Evolutionary conservation across 2,329 filamentous ascomycete genomes (phyloP).

Genomic region (Aureobasidium namibiae): DNA sequence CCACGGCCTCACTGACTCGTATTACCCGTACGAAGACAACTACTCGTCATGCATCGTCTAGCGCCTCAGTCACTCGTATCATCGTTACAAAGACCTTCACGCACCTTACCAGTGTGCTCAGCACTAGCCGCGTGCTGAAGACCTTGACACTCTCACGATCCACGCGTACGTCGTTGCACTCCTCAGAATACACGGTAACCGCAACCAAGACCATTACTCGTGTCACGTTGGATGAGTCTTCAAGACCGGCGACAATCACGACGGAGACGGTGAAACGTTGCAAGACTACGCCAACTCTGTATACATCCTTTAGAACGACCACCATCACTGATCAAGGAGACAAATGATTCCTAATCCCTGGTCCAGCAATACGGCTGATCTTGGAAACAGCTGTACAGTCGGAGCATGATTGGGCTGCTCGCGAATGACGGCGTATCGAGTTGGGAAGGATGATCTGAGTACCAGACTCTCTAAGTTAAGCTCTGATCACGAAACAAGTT

Average conservation of each 20-base stretch:
- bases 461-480: background rate
- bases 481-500: background rate
- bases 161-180: no score
- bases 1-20: background rate
- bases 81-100: background rate
- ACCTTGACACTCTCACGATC: no score
- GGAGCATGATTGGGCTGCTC: no score
- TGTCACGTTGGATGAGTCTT: background rate
- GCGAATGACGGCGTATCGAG: background rate
- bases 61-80: no score
- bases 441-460: background rate
- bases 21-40: background rate
- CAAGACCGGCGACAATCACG: background rate
- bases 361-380: background rate
- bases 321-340: background rate
- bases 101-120: background rate
- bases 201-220: background rate
- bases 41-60: background rate
- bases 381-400: background rate
- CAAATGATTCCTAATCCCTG: background rate
- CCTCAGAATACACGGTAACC: no score
- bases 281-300: background rate
- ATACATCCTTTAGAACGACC: background rate
- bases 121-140: background rate
- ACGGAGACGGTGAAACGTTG: background rate